Base-by-base conservation (phyloP, 176 grass and related monocot species). In the Cenchrus fungigraminus region DNA sequence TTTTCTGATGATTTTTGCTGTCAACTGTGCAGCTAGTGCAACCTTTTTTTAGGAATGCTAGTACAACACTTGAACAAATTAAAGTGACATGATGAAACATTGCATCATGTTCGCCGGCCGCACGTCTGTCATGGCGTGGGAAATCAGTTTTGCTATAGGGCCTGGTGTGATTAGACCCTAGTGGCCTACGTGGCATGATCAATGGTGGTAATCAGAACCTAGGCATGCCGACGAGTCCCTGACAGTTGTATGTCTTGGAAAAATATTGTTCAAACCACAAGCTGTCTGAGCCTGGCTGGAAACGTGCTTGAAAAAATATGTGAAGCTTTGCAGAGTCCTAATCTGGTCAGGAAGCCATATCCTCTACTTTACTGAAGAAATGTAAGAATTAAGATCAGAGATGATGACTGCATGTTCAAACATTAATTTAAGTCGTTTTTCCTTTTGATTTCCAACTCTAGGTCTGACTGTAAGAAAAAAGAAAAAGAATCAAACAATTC, bases 401-500 rank as follows among this genome's bases (percentile, higher is more conserved):
- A 65, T 22, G n/a, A 4, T 31, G 22, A 2, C 56, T 15, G 11
- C 80, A 44, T 55, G 56, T 45, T 79, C 57, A 79, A 74, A 65
- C 79, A 86, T 66, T 14, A 82, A 82, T 69, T 73, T 59, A 86
- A 32, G 71, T 51, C 43, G n/a, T 42, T 17, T 81, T 81, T 11
- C 44, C 45, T 71, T 54, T 53, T n/a, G 62, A 68, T 87, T 76
- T 52, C 54, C 80, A 87, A 53, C 89, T 83, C 89, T 83, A 87
- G 17, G 40, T 19, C 37, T 82, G 6, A 78, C 80, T 74, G 52
- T 67, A 28, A 73, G 49, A 58, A 78, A 47, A 50, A 14, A 65
- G 58, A 67, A 3, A 79, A 89, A 84, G 51, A 85, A 84, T 80
- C 69, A 87, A 90, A 20, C 60, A 83, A 87, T 75, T 68, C n/a